Base-by-base conservation (phyloP, 192 early-diverging fungal species). In the Helicostylum pulchrum region DNA sequence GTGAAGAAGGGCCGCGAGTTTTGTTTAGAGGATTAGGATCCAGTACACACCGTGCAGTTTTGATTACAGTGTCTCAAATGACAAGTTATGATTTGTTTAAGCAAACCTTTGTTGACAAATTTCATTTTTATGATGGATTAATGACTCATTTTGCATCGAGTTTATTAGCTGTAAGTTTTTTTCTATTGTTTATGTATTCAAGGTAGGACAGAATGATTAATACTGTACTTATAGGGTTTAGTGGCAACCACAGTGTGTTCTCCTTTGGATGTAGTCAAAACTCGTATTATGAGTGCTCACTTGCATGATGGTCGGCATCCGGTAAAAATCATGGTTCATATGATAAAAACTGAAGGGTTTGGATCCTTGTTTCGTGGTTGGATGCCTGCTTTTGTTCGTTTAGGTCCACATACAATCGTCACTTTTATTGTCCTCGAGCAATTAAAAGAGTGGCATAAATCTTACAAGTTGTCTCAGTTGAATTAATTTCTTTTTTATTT, bases 1-100 rank as follows among this genome's bases (percentile, higher is more conserved):
- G 84, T 14, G 78, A 87, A 11, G 94, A 96, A 59, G 91, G 93
- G 8, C 74, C 83, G 0, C 42, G 53, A 2, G 92, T 91, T 1
- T 73, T 99, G 47, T 93, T 95, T 73, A 89, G 94, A 76, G 96
- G 96, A 57, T 73, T 94, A 0, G 90, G 91, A 0, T 91, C 96
- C 17, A 94, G 94, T 48, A 86, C 93, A 60, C 83, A 94, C 44
- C 84, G 95, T 39, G 93, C 95, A 6, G 92, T 97, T 67, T 81
- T 94, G 30, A 92, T 92, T 81, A 89, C 83, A 5, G 81, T 79
- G 7, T 83, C 87, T 0, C 90, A 92, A 68, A 77, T 92, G 53
- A 78, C 81, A 43, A 86, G 84, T 9, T 94, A 94, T 72, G 92
- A 94, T 70, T 78, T 70, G 36, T 87, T 86, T 73, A 94, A 94